These are phyloP conservation scores for Plantago rigida DNA, from an alignment of 305 asterid species.

Conservation along the genomic window DNA sequence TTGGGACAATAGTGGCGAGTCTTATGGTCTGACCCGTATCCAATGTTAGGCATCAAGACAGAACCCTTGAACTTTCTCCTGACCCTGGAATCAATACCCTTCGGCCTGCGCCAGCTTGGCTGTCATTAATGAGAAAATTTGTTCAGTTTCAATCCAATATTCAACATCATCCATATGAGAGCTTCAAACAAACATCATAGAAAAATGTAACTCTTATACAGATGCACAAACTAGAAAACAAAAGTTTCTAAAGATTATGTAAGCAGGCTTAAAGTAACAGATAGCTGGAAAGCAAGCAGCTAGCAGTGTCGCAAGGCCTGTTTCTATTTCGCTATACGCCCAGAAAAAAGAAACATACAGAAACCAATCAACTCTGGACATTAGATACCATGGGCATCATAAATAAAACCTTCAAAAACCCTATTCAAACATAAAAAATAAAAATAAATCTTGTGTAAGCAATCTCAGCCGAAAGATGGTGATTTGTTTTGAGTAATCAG, in stretches of 20 bases:
- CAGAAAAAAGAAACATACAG: conserved; percentile 31
- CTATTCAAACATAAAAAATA: too few species aligned
- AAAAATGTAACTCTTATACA: not conserved
- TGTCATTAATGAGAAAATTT: not conserved
- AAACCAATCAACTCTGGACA: conserved; percentile 31
- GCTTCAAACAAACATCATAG: too few species aligned
- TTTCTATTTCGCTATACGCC: conserved; percentile 30
- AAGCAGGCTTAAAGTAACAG: conserved; percentile 71
- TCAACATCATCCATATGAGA: not conserved
- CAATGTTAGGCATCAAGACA: conserved; percentile 61
- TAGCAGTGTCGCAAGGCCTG: conserved; percentile 75
- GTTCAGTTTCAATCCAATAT: not conserved
- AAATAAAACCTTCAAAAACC: too few species aligned
- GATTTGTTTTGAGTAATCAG: conserved; percentile 39
- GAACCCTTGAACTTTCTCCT: conserved; percentile 71
- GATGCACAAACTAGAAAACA: not conserved
- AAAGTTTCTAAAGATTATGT: conserved; percentile 22
- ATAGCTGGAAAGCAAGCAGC: conserved; percentile 37
- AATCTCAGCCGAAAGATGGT: conserved; percentile 65
- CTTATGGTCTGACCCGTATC: conserved; percentile 60
- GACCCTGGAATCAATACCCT: conserved; percentile 72
- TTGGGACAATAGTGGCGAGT: conserved; percentile 62
- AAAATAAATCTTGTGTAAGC: not conserved
- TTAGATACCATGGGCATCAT: conserved; percentile 50
- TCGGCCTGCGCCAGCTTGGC: conserved; percentile 61